Evolutionary conservation across 2,329 filamentous ascomycete species (phyloP), one percentile per base, ranked within the genome.

Genomic region (Epichloe coenophiala): DNA sequence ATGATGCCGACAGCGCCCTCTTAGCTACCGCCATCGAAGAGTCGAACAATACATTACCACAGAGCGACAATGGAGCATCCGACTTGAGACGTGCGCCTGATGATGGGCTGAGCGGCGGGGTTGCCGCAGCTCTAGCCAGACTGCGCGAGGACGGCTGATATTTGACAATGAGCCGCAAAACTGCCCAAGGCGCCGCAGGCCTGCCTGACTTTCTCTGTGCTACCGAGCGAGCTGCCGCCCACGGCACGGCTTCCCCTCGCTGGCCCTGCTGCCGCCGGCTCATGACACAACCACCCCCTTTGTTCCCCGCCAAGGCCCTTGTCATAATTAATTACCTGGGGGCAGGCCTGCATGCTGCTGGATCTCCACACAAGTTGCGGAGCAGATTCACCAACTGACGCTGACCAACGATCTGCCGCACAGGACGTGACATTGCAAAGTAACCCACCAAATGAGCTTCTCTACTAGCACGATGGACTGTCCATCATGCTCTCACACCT

Each of bases 121-220:
- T 84, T 45, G 78, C 80, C 44, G 78, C 77, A 35, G 81, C 81
- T 15, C 60, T 84, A 53, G 79, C 79, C 7, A 80, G 68, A 55
- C 63, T 84, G 23, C 69, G 79, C 50, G 68, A 80, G 50, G 57
- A 56, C 13, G 61, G 59, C 44, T 65, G 54, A 48, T 37, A 3
- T 7, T 2, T 1, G 21, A 19, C 23, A 48, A 48, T 45, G 21
- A 43, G 50, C 51, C 42, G 47, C 43, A 52, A 42, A 52, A 47
- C 42, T 52, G 42, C 51, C 47, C 43, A 52, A 43, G 23, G 47
- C 39, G 35, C 43, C 4, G 38, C 21, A 33, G 9, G 13, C 9
- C 35, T 36, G 41, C 41, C 36, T 27, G 38, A 17, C 13, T 13
- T 13, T 21, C n/a, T 39, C 19, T 45, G 23, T 40, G 36, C 33